Evolutionary conservation across 176 grass and related monocot species (phyloP).

Genomic region (Rhynchospora breviuscula): DNA sequence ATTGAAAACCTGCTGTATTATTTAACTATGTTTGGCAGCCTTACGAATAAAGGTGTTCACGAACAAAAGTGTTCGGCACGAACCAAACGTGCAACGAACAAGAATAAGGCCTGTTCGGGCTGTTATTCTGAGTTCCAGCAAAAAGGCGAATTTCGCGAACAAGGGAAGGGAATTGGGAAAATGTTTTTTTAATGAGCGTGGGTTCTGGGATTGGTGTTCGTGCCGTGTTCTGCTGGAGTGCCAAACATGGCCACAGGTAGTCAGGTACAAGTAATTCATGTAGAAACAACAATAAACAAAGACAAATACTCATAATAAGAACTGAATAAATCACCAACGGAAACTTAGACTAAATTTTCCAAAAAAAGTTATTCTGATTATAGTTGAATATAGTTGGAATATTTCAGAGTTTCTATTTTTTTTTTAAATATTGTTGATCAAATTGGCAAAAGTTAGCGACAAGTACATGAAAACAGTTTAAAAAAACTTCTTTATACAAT

Average conservation of each 20-base stretch:
- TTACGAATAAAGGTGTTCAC: too few relatives aligned
- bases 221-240: too few relatives aligned
- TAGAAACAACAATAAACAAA: neutral
- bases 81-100: too few relatives aligned
- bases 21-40: too few relatives aligned
- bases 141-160: too few relatives aligned
- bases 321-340: neutral
- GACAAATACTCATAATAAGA: neutral
- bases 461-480: neutral
- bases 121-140: too few relatives aligned
- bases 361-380: neutral
- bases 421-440: neutral
- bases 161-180: too few relatives aligned
- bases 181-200: too few relatives aligned
- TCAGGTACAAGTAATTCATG: neutral
- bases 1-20: neutral
- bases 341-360: neutral
- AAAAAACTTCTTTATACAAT: neutral
- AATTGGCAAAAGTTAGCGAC: neutral
- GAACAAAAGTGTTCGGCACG: too few relatives aligned
- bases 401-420: neutral
- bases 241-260: too few relatives aligned
- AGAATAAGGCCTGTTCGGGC: too few relatives aligned
- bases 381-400: neutral
- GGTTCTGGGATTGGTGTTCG: too few relatives aligned